A percentile compares a stretch with the other conserved stretches of the same genome.
phyloP scores from a whole-genome alignment of 306 rosid genomes.

The Cicer judaicum region DNA sequence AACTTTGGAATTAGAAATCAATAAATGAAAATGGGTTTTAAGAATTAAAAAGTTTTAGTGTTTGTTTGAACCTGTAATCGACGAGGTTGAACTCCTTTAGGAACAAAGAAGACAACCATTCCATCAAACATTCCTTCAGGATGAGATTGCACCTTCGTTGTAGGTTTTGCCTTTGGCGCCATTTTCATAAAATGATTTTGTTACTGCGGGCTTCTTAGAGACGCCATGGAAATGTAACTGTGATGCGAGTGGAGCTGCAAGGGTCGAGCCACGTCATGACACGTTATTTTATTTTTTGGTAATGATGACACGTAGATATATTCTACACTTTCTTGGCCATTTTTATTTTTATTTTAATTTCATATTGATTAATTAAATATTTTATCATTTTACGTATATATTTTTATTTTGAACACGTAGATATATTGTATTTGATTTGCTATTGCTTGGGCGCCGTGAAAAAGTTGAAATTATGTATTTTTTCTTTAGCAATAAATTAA shows the following conservation, averaged over 20 bases:
- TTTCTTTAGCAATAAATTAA: no score
- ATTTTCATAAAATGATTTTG: slow-evolving; percentile 28
- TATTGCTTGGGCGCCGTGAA: no score
- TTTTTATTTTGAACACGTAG: no score
- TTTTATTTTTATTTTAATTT: no score
- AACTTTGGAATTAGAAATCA: slow-evolving; percentile 27
- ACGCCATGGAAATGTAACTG: neutral
- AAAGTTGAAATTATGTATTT: no score
- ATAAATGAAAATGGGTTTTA: slow-evolving; percentile 14
- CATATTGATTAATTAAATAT: no score
- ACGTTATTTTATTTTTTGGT: no score
- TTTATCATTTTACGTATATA: no score
- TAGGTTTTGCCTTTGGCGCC: slow-evolving; percentile 72
- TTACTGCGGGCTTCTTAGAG: neutral
- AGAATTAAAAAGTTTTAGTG: neutral
- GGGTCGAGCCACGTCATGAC: neutral
- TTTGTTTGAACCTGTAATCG: slow-evolving; percentile 63
- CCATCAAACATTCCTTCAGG: slow-evolving; percentile 73
- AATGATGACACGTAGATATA: neutral
- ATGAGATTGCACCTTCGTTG: slow-evolving; percentile 48
- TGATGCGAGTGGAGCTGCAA: neutral
- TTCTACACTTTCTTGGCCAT: neutral
- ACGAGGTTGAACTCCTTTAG: slow-evolving; percentile 75
- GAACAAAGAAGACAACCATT: slow-evolving; percentile 65
- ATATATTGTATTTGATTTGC: no score